Percentiles rank a stretch among this genome's conserved stretches.
Conservation (phyloP, 352 stramenopile species). For the Blastocystis sp. region DNA sequence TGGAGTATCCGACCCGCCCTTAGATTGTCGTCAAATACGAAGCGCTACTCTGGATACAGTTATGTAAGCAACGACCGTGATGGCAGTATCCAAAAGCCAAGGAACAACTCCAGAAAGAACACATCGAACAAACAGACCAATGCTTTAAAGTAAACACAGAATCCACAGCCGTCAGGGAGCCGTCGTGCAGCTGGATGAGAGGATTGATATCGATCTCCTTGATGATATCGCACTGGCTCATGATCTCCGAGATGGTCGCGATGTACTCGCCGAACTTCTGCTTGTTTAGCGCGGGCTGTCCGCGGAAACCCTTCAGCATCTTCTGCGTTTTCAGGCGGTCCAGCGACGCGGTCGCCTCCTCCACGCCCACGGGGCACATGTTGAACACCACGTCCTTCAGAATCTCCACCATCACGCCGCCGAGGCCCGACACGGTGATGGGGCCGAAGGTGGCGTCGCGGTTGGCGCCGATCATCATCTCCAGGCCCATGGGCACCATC, state of each 20-base stretch:
- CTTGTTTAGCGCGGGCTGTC: constrained; percentile 26
- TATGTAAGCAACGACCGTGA: too few relatives aligned
- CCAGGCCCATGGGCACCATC: constrained; percentile 53
- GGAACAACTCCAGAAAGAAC: too few relatives aligned
- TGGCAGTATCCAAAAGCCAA: too few relatives aligned
- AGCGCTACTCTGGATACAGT: too few relatives aligned
- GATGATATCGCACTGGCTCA: constrained; percentile 43
- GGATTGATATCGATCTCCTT: constrained; percentile 69
- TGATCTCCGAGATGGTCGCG: constrained; percentile 49
- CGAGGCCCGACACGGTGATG: constrained; percentile 50
- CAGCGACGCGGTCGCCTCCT: constrained; percentile 36
- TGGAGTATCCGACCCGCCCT: too few relatives aligned
- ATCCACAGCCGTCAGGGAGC: constrained; percentile 66
- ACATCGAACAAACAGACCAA: constrained; percentile 25
- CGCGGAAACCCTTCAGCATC: constrained; percentile 63
- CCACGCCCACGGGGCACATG: constrained; percentile 33
- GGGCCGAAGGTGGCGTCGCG: constrained; percentile 59
- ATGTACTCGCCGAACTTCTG: constrained; percentile 60
- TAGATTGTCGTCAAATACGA: too few relatives aligned
- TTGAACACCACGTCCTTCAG: constrained; percentile 60
- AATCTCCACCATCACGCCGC: constrained; percentile 50
- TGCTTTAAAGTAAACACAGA: constrained; percentile 68
- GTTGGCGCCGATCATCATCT: constrained; percentile 69
- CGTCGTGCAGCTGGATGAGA: constrained; percentile 61
- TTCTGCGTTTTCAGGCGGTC: constrained; percentile 55